A percentile compares a stretch with the other conserved stretches of the same genome.
Evolutionary conservation across 495 filamentous ascomycete species (phyloP).

Genomic region (Pyronema domesticum): DNA sequence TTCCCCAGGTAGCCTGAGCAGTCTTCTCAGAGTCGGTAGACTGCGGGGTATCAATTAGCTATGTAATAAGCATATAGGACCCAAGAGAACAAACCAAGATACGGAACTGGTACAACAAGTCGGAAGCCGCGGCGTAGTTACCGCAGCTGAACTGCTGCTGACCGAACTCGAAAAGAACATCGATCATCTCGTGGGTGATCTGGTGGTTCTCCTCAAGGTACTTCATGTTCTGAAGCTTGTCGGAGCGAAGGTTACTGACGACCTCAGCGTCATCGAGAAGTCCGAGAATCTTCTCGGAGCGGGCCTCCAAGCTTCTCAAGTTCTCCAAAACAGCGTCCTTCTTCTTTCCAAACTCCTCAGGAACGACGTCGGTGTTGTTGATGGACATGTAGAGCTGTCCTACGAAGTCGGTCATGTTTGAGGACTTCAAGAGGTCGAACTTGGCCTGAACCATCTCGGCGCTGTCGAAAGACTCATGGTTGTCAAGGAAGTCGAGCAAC

Average conservation of each 20-base stretch:
- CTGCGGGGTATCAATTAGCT: slow-evolving; percentile 17
- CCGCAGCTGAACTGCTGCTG: slow-evolving; percentile 94
- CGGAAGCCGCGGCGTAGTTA: slow-evolving; percentile 70
- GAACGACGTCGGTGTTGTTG: slow-evolving; percentile 56
- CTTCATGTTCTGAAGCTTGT: slow-evolving; percentile 93
- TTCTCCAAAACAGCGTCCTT: slow-evolving; percentile 71
- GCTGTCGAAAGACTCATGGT: slow-evolving; percentile 40
- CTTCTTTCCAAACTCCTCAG: slow-evolving; percentile 71
- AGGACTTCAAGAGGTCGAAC: slow-evolving; percentile 80
- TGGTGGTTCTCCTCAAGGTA: slow-evolving; percentile 88
- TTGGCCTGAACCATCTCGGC: slow-evolving; percentile 62
- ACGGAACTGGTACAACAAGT: slow-evolving; percentile 87
- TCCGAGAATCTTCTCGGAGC: slow-evolving; percentile 68
- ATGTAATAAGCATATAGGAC: not conserved
- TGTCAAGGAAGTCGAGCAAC: slow-evolving; percentile 62
- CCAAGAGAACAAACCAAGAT: slow-evolving; percentile 37
- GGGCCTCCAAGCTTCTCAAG: slow-evolving; percentile 62
- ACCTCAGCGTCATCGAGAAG: slow-evolving; percentile 74
- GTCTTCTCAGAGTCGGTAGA: slow-evolving; percentile 97
- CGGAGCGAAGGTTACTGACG: slow-evolving; percentile 67
- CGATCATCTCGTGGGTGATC: slow-evolving; percentile 85
- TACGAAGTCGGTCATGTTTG: slow-evolving; percentile 97
- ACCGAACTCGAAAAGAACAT: slow-evolving; percentile 82
- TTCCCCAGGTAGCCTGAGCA: slow-evolving; percentile 85
- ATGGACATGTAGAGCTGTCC: slow-evolving; percentile 74